These are phyloP conservation scores for Termitomyces sp. DNA, from an alignment of 768 basidiomycete genomes.

Conservation along the genomic window DNA sequence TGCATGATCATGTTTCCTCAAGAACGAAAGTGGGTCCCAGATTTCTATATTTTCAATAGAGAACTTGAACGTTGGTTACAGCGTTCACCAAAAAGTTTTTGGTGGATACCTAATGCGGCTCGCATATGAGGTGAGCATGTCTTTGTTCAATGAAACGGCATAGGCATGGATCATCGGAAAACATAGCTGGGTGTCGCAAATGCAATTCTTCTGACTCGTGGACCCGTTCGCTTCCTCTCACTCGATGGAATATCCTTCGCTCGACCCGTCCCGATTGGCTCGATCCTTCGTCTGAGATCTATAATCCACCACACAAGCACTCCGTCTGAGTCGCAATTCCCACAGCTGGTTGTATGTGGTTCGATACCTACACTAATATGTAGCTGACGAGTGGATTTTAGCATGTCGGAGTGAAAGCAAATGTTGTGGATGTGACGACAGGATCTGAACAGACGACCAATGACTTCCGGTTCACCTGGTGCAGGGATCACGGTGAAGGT, in stretches of 20 bases:
- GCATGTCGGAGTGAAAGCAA: slow-evolving; percentile 69
- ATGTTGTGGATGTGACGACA: slow-evolving; percentile 64
- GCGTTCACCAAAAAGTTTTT: slow-evolving; percentile 80
- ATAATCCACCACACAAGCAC: slow-evolving; percentile 56
- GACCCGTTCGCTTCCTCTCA: slow-evolving; percentile 65
- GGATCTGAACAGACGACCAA: slow-evolving; percentile 65
- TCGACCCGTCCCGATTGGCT: slow-evolving; percentile 79
- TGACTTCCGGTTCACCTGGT: slow-evolving; percentile 75
- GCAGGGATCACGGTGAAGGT: slow-evolving; percentile 32
- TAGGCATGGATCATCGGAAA: background rate
- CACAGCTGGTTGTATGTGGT: slow-evolving; percentile 53
- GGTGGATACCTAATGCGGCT: slow-evolving; percentile 66
- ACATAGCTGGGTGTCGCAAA: slow-evolving; percentile 67
- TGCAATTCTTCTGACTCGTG: slow-evolving; percentile 61
- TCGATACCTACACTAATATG: background rate
- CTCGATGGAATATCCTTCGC: slow-evolving; percentile 78
- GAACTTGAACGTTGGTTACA: slow-evolving; percentile 18
- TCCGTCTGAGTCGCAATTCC: slow-evolving; percentile 30
- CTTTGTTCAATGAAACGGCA: background rate
- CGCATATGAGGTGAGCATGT: slow-evolving; percentile 55
- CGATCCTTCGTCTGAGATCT: slow-evolving; percentile 68
- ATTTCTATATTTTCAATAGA: background rate
- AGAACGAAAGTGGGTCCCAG: slow-evolving; percentile 64
- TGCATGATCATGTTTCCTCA: slow-evolving; percentile 81
- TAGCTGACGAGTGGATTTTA: slow-evolving; percentile 20